phyloP scores from a whole-genome alignment of 257 asterid genomes.

The Scutellaria minor region DNA sequence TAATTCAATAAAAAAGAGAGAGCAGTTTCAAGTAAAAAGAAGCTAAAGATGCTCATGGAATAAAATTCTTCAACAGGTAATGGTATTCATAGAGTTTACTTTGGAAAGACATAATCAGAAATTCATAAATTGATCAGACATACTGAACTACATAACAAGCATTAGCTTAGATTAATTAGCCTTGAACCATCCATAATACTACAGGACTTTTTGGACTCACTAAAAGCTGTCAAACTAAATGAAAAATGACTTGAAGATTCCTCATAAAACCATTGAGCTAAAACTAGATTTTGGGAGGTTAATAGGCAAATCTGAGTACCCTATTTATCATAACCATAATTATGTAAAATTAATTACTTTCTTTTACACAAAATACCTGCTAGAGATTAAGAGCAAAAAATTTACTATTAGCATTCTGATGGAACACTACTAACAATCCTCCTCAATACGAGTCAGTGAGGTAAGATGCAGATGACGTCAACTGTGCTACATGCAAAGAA shows the following conservation, averaged over 20 bases:
- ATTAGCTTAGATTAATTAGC: conserved; percentile 10
- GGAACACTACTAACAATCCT: conserved; percentile 25
- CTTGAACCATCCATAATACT: background rate
- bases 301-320: conserved; percentile 7
- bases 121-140: background rate
- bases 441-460: conserved; percentile 16
- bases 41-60: conserved; percentile 14
- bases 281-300: conserved; percentile 29
- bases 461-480: conserved; percentile 31
- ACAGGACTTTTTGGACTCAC: background rate
- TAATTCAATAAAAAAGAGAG: background rate
- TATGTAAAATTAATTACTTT: background rate
- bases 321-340: conserved; percentile 8
- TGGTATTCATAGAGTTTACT: background rate
- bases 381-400: background rate
- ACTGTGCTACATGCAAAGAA: conserved; percentile 16
- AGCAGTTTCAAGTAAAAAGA: background rate
- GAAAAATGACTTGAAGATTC: conserved; percentile 11
- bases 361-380: background rate
- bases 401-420: background rate
- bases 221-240: conserved; percentile 3
- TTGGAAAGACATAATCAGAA: background rate
- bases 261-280: background rate
- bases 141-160: conserved; percentile 1
- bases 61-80: background rate